phyloP scores from a whole-genome alignment of 768 basidiomycete genomes.

The Fistulinella prunicolor region DNA sequence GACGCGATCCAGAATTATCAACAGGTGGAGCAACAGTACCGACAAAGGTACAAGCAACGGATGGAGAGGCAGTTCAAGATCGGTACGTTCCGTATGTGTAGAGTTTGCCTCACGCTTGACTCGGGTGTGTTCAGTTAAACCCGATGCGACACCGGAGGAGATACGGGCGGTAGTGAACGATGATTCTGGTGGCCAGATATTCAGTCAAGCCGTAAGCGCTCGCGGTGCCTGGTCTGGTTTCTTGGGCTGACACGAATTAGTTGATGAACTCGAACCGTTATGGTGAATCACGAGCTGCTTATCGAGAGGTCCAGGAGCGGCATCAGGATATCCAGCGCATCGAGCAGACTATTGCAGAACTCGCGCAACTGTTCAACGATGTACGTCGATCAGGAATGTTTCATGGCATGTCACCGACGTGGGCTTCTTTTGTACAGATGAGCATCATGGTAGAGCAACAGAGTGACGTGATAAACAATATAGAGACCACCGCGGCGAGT shows the following conservation, averaged over 20 bases:
- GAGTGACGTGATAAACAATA: constrained; percentile 79
- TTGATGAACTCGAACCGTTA: constrained; percentile 89
- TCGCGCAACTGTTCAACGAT: constrained; percentile 95
- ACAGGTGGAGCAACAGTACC: constrained; percentile 75
- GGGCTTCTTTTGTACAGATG: constrained; percentile 54
- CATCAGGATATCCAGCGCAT: constrained; percentile 96
- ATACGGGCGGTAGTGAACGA: constrained; percentile 84
- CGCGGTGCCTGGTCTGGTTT: background rate
- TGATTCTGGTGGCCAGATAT: constrained; percentile 79
- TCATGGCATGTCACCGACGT: constrained; percentile 1
- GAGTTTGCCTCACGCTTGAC: background rate
- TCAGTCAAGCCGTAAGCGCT: constrained; percentile 73
- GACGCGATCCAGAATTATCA: constrained; percentile 87
- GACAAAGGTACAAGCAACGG: constrained; percentile 73
- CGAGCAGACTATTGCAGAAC: constrained; percentile 87
- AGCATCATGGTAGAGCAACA: constrained; percentile 93
- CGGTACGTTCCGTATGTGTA: constrained; percentile 41
- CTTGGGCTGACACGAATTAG: constrained; percentile 37
- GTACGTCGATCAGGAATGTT: constrained; percentile 41
- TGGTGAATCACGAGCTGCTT: constrained; percentile 85
- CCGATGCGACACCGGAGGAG: constrained; percentile 89
- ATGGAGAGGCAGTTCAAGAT: constrained; percentile 88
- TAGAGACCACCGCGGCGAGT: constrained; percentile 70
- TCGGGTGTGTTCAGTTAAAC: constrained; percentile 61
- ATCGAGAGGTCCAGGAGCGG: constrained; percentile 95